Conservation (phyloP, 768 basidiomycete species). For the Termitomyces sp. region DNA sequence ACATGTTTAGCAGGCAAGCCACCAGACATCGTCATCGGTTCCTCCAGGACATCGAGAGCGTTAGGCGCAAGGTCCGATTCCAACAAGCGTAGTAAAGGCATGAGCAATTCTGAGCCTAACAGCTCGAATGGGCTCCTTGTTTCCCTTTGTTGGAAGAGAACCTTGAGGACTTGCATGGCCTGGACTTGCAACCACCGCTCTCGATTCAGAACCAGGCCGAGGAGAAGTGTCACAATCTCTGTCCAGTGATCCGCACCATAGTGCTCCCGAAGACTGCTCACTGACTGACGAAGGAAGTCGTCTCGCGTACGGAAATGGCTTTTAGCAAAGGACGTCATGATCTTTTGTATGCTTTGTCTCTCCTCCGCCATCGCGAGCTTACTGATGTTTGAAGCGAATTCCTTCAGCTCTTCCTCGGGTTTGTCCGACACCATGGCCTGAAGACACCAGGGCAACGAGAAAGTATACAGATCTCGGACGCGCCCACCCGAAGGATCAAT, state of each 20-base stretch:
- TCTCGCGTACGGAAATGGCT: conserved; percentile 87
- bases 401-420: conserved; percentile 54
- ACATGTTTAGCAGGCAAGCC: conserved; percentile 81
- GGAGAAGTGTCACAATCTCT: conserved; percentile 79
- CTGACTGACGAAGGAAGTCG: conserved; percentile 89
- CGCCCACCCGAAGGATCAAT: conserved; percentile 71
- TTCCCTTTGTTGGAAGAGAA: conserved; percentile 83
- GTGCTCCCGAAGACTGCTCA: conserved; percentile 80
- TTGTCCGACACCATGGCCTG: conserved; percentile 69
- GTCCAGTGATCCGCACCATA: conserved; percentile 74
- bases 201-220: conserved; percentile 81
- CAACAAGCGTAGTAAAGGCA: conserved; percentile 87
- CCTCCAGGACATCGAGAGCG: conserved; percentile 91
- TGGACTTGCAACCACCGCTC: conserved; percentile 81
- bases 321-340: conserved; percentile 88
- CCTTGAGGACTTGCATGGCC: conserved; percentile 84
- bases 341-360: conserved; percentile 75
- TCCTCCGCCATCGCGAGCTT: conserved; percentile 69
- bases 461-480: conserved; percentile 77
- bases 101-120: conserved; percentile 82
- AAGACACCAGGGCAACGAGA: conserved; percentile 85
- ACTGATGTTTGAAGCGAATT: conserved; percentile 72
- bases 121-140: conserved; percentile 68
- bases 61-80: conserved; percentile 81
- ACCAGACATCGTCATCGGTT: conserved; percentile 76